Evolutionary conservation across 2,329 filamentous ascomycete genomes (phyloP).

Genomic region (Tolypocladium endophyticum): DNA sequence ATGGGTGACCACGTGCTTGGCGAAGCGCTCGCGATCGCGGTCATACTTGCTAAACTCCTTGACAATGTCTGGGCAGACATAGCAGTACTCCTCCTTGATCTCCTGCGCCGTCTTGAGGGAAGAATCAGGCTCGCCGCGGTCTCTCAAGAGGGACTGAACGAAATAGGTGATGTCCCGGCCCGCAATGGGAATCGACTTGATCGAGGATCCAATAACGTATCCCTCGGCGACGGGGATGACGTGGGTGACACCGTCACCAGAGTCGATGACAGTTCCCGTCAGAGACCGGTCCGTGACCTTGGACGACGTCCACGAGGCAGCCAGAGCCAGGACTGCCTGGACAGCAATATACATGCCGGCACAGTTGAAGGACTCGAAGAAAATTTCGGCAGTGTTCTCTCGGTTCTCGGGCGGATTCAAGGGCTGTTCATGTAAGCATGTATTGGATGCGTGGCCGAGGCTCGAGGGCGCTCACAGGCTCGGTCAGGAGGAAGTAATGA

Average conservation of each 20-base stretch:
- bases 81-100: slow-evolving; percentile 98
- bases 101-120: slow-evolving; percentile 95
- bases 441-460: not conserved
- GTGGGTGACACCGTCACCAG: slow-evolving; percentile 96
- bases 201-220: slow-evolving; percentile 97
- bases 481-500: slow-evolving; percentile 95
- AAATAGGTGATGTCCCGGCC: slow-evolving; percentile 99
- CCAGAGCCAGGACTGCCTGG: slow-evolving; percentile 90
- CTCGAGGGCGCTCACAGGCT: slow-evolving; percentile 61
- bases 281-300: slow-evolving; percentile 94
- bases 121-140: slow-evolving; percentile 92
- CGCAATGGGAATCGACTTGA: slow-evolving; percentile 97
- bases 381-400: slow-evolving; percentile 98
- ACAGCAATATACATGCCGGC: slow-evolving; percentile 98
- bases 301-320: slow-evolving; percentile 95
- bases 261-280: slow-evolving; percentile 96
- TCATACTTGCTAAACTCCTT: slow-evolving; percentile 97
- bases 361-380: slow-evolving; percentile 99
- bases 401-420: slow-evolving; percentile 97
- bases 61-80: slow-evolving; percentile 96
- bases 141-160: slow-evolving; percentile 88
- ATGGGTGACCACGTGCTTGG: slow-evolving; percentile 78
- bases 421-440: slow-evolving; percentile 44
- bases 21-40: slow-evolving; percentile 80
- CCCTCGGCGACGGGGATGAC: slow-evolving; percentile 98